These are phyloP conservation scores for Vanrija sp. DNA, from an alignment of 1,284 basidiomycete genomes.

Conservation along the genomic window DNA sequence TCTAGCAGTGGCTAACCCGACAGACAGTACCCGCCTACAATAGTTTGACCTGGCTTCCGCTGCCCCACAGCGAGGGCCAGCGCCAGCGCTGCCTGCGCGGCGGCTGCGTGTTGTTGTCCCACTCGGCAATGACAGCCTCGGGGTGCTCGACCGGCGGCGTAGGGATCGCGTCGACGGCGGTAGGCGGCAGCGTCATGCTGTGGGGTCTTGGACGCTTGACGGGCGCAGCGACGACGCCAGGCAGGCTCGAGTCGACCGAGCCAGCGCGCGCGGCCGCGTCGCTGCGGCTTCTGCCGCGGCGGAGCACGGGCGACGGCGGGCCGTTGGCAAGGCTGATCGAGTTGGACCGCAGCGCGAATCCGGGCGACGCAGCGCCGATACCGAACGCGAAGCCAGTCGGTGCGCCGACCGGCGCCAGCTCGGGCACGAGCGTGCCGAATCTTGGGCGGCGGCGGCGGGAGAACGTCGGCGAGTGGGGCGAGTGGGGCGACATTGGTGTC, in stretches of 20 bases:
- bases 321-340: slow-evolving; percentile 14
- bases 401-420: slow-evolving; percentile 32
- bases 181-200: too few species aligned
- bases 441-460: slow-evolving; percentile 19
- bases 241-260: background rate
- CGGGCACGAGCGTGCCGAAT: slow-evolving; percentile 47
- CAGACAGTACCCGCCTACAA: too few species aligned
- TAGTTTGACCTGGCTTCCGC: background rate
- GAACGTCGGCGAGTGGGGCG: slow-evolving; percentile 20
- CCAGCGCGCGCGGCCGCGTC: background rate
- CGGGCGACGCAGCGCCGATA: slow-evolving; percentile 48
- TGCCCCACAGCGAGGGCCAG: background rate
- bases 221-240: background rate
- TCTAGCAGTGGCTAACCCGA: too few species aligned
- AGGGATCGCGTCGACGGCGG: too few species aligned
- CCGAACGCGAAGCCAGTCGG: slow-evolving; percentile 48
- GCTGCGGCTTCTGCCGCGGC: background rate
- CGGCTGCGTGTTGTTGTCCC: background rate
- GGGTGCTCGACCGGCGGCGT: background rate
- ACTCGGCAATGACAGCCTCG: background rate
- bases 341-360: slow-evolving; percentile 44
- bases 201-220: too few species aligned
- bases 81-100: background rate
- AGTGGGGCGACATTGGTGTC: slow-evolving; percentile 6
- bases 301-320: background rate